Conservation (phyloP, 306 rosid genomes). For the Castanospermum australe region DNA sequence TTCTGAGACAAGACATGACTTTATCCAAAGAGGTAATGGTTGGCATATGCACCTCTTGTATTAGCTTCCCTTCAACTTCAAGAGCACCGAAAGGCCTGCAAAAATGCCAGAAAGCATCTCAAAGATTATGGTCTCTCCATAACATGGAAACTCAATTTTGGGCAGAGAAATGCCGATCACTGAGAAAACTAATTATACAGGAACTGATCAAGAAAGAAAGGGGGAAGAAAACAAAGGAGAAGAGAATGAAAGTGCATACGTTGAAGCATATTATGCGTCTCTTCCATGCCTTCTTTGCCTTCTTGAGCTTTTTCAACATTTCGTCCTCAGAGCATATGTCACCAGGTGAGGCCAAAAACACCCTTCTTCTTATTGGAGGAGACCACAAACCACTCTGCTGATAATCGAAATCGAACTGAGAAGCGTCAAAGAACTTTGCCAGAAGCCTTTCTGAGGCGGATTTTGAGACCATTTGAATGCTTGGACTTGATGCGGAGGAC, state of each 20-base stretch:
- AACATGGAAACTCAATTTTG: too few relatives aligned
- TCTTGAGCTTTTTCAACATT: conserved; percentile 36
- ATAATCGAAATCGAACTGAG: conserved; percentile 54
- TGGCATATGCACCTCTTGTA: neutral
- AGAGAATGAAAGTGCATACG: conserved; percentile 6
- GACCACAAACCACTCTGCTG: conserved; percentile 68
- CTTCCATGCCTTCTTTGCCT: conserved; percentile 34
- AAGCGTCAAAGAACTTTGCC: conserved; percentile 61
- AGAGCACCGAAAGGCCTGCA: conserved; percentile 40
- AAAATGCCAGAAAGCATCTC: too few relatives aligned
- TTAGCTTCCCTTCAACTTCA: conserved; percentile 6
- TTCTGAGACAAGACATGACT: neutral
- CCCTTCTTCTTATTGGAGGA: conserved; percentile 45
- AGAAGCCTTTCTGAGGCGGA: conserved; percentile 62
- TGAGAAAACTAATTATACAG: too few relatives aligned
- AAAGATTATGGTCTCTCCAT: too few relatives aligned
- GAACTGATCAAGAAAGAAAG: neutral
- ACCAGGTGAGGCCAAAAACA: conserved; percentile 44
- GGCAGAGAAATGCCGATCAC: too few relatives aligned
- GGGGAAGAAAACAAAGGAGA: too few relatives aligned
- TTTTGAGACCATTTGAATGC: conserved; percentile 50
- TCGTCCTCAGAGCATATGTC: conserved; percentile 22
- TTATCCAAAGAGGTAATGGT: neutral
- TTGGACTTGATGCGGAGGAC: conserved; percentile 23
- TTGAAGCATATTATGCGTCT: conserved; percentile 41